Conservation (phyloP, 2,329 filamentous ascomycete genomes). For the Calonectria ilicicola region DNA sequence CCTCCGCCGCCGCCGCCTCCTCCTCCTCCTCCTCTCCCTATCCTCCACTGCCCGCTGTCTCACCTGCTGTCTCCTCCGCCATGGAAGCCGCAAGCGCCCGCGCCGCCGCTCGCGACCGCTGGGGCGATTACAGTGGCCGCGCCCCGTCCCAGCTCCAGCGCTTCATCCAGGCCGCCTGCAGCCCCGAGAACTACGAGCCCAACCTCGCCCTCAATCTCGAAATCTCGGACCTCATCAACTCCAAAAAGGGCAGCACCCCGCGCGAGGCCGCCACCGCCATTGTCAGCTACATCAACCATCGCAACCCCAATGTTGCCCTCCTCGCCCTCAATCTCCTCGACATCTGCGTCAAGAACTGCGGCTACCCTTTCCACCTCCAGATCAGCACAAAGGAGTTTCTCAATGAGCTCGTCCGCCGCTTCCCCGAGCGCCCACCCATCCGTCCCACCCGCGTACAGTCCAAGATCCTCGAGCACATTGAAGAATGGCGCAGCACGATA, state of each 20-base stretch:
- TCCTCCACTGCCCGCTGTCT: background rate
- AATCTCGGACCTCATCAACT: constrained; percentile 95
- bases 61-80: constrained; percentile 37
- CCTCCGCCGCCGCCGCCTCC: background rate
- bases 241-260: constrained; percentile 95
- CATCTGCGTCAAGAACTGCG: constrained; percentile 99
- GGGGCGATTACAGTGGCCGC: constrained; percentile 81
- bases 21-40: background rate
- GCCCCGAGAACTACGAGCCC: constrained; percentile 96
- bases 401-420: constrained; percentile 95
- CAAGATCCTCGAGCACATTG: constrained; percentile 94
- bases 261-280: constrained; percentile 95
- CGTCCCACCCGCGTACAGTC: constrained; percentile 88
- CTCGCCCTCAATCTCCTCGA: constrained; percentile 93
- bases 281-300: constrained; percentile 94
- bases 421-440: constrained; percentile 91
- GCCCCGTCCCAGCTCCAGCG: constrained; percentile 90
- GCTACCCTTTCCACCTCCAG: constrained; percentile 98
- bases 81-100: constrained; percentile 98
- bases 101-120: constrained; percentile 95
- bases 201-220: constrained; percentile 97
- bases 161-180: constrained; percentile 96
- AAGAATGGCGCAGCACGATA: constrained; percentile 98
- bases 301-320: constrained; percentile 94
- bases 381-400: constrained; percentile 99